Evolutionary conservation across 2,329 filamentous ascomycete species (phyloP), one percentile per base, ranked within the genome.

Genomic region (Alternaria sp.): DNA sequence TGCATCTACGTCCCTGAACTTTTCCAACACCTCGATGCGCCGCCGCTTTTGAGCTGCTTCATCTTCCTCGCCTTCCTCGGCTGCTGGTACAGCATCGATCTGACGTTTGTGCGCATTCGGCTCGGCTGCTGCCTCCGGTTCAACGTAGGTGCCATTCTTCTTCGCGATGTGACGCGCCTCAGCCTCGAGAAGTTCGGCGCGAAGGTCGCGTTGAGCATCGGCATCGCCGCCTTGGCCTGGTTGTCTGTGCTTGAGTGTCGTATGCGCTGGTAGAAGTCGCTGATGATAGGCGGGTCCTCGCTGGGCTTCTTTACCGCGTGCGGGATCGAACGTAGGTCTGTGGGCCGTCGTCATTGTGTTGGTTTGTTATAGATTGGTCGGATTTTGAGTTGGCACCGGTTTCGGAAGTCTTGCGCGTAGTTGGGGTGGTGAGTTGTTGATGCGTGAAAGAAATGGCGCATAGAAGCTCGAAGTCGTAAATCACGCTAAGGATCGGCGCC

Each of bases 241-340:
- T 82, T 95, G 88, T 62, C 89, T 88, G 67, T 68, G 63, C 82
- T 99, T 99, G 75, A 99, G 89, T 66, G 92, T 89, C 12, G 92
- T 98, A 79, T 99, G 91, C 32, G 95, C 95, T 34, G 95, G 94
- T 14, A 97, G 89, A 16, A 98, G 90, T 71, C 95, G 91, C 81
- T 98, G 94, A 78, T 99, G 95, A 83, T 97, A 98, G 71, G 93
- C 94, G 51, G 93, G 92, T 48, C 95, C 95, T 73, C 93, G 91
- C 61, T 93, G 90, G 73, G 94, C 93, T 81, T 99, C 95, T 85
- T 97, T 97, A 78, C 95, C 95, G 77, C 90, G 89, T 86, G 94
- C 92, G 67, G 95, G 95, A 79, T 99, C 95, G 77, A 99, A 99
- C 0, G 95, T 99, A 57, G 95, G 95, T 82, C 95, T 91, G 77